These are phyloP conservation scores for Graphiopsis chlorocephala DNA, from an alignment of 2,329 filamentous ascomycete genomes.

Conservation along the genomic window DNA sequence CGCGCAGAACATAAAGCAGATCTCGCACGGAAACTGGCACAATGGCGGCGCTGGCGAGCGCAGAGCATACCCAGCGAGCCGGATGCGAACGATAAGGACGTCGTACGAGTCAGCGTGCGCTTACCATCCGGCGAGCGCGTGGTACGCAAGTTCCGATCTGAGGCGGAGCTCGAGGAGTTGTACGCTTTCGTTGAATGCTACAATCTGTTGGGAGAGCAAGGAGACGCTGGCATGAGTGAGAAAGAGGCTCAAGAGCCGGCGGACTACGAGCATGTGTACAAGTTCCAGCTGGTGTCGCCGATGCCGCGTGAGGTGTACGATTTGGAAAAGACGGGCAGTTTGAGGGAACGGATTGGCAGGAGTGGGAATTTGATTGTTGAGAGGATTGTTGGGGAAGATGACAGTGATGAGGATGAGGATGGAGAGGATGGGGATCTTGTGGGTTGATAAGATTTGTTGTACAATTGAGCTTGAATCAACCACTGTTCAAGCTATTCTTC, in stretches of 20 bases:
- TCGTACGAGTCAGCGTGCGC: slow-evolving; percentile 67
- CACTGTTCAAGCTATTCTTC: too few species aligned
- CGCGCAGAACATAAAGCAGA: slow-evolving; percentile 61
- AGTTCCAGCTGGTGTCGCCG: slow-evolving; percentile 79
- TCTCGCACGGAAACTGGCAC: slow-evolving; percentile 53
- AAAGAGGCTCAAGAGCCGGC: slow-evolving; percentile 53
- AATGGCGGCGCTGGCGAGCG: slow-evolving; percentile 81
- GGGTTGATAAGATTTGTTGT: too few species aligned
- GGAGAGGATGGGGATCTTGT: slow-evolving; percentile 13
- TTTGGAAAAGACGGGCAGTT: slow-evolving; percentile 61
- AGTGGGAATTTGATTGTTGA: slow-evolving; percentile 91
- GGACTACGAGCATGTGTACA: slow-evolving; percentile 75
- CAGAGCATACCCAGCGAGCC: slow-evolving; percentile 68
- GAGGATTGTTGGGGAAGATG: slow-evolving; percentile 55
- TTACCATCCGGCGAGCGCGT: slow-evolving; percentile 68
- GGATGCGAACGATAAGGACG: slow-evolving; percentile 58
- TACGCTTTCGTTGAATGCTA: slow-evolving; percentile 97
- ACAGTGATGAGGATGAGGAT: slow-evolving; percentile 48
- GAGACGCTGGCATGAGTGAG: slow-evolving; percentile 24
- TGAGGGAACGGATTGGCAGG: slow-evolving; percentile 72
- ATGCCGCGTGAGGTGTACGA: slow-evolving; percentile 82
- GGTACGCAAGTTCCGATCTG: slow-evolving; percentile 68
- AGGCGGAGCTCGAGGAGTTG: slow-evolving; percentile 77
- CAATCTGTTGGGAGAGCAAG: slow-evolving; percentile 46
- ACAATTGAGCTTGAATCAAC: too few species aligned